Conservation (phyloP, 2,329 filamentous ascomycete species). For the Alternaria rosae region DNA sequence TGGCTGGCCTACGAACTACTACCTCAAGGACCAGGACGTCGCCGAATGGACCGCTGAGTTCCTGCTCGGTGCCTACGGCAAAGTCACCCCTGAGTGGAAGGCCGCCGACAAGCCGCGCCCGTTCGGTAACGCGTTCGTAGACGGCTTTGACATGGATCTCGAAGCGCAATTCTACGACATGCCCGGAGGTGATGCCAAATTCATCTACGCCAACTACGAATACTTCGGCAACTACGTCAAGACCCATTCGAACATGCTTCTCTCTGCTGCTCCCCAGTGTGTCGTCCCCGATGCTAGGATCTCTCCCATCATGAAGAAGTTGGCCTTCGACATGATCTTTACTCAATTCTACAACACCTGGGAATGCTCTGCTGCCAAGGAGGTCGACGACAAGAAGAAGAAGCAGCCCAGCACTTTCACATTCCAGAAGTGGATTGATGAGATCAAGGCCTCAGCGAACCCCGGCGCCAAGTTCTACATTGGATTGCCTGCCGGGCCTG, state of each 20-base stretch:
- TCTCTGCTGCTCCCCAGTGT: constrained; percentile 64
- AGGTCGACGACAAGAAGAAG: constrained; percentile 31
- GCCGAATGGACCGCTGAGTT: constrained; percentile 59
- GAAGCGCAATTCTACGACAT: constrained; percentile 35
- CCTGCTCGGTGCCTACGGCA: constrained; percentile 61
- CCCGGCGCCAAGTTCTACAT: constrained; percentile 60
- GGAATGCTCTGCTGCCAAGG: constrained; percentile 58
- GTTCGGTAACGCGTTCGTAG: constrained; percentile 55
- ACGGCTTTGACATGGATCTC: constrained; percentile 63
- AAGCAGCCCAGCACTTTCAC: constrained; percentile 52
- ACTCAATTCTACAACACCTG: constrained; percentile 65
- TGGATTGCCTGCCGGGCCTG: constrained; percentile 53
- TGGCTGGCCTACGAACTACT: constrained; percentile 49
- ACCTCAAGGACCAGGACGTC: constrained; percentile 50
- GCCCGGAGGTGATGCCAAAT: constrained; percentile 23
- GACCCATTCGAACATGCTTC: constrained; percentile 53
- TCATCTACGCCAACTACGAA: constrained; percentile 53
- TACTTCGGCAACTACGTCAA: constrained; percentile 59
- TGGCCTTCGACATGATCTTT: constrained; percentile 62
- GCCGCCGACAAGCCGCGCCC: constrained; percentile 51
- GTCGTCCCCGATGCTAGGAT: constrained; percentile 57
- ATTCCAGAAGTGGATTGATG: constrained; percentile 53
- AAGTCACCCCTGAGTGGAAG: constrained; percentile 42
- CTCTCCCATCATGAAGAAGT: constrained; percentile 52
- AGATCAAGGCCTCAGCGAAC: constrained; percentile 51